phyloP scores from a whole-genome alignment of 192 early-diverging fungal genomes.

The Backusella macrospora region DNA sequence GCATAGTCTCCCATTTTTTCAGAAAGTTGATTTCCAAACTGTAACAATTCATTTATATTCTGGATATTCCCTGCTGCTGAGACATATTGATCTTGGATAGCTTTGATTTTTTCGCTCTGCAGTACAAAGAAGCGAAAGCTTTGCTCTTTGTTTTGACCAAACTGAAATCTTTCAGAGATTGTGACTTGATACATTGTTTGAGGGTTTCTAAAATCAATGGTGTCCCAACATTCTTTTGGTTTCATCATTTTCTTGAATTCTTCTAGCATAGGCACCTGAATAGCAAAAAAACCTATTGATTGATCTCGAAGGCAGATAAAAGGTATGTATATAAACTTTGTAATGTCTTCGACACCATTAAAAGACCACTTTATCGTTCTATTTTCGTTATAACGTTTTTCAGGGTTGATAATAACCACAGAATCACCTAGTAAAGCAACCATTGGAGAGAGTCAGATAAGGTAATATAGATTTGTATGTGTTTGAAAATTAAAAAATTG shows the following conservation, averaged over 20 bases:
- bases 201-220: background rate
- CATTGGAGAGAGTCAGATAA: background rate
- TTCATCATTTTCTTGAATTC: constrained; percentile 1
- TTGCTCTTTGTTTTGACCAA: constrained; percentile 7
- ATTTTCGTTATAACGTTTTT: background rate
- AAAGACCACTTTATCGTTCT: background rate
- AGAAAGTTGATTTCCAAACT: background rate
- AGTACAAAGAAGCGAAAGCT: constrained; percentile 8
- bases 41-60: background rate
- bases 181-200: background rate
- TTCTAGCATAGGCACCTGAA: background rate
- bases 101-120: background rate
- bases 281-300: constrained; percentile 1
- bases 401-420: constrained; percentile 8
- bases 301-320: constrained; percentile 8
- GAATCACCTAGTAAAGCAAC: constrained; percentile 12
- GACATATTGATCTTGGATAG: background rate
- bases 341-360: background rate
- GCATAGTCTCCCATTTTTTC: constrained; percentile 5
- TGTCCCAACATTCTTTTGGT: background rate
- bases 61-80: background rate
- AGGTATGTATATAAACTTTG: background rate
- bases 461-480: background rate
- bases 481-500: background rate
- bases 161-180: background rate